Evolutionary conservation across 768 basidiomycete genomes (phyloP), one percentile per base, ranked within the genome.

Genomic region (Tricholoma bakamatsutake): DNA sequence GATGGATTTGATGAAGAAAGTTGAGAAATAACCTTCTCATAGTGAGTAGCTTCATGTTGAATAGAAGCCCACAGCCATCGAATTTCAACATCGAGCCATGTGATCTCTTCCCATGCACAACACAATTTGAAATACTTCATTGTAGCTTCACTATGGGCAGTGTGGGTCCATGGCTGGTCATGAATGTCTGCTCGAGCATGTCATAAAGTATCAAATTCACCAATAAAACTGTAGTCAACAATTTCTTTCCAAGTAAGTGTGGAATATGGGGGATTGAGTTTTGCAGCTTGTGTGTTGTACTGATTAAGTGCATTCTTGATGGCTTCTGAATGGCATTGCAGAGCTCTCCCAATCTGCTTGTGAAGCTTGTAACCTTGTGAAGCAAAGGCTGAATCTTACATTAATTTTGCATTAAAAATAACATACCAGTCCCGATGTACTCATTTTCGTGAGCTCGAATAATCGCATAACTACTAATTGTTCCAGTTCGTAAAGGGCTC

Each of bases 21-120:
- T 24, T 46, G 45, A 28, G 45, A 12, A 13, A 46, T 24, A 3
- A 46, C 45, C 21, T 46, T 46, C 42, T 43, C 18, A 18, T 42
- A 42, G 40, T 42, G 40, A 42, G 18, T 42, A 42, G 17, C 7
- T 42, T 42, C 40, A 21, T 42, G 2, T 11, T 2, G 30, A 11
- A 67, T 62, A 45, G 57, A 65, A 1, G 61, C 64, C 4, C 52
- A 28, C 0, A 70, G 17, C 3, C 59, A 52, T 2, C n/a, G 27
- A 15, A 69, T 57, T 54, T 71, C 66, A 15, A 69, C 40, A 49
- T 69, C 60, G 42, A 66, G 56, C 5, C 55, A 52, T 0, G 27
- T 17, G 1, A 68, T 62, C 53, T 69, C 67, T 56, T 71, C 69
- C 0, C 51, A 11, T 1, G 69, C 69, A 2, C 58, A 46, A 9